Base-by-base conservation (phyloP, 2,329 filamentous ascomycete genomes). In the Trichoderma atrobrunneum region DNA sequence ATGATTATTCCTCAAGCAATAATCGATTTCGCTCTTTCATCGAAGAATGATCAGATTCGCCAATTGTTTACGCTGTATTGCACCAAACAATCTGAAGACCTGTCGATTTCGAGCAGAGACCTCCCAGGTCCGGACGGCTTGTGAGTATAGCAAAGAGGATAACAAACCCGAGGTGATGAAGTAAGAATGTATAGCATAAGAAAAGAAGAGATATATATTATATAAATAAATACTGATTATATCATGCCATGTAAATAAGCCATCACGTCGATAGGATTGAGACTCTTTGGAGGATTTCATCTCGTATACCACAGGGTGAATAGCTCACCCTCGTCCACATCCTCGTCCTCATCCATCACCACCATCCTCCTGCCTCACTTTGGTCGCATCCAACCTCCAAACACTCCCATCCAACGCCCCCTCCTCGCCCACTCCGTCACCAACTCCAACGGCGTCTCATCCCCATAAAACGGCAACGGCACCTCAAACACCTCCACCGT, bases 371-470 rank as follows among this genome's bases (percentile, higher is more conserved):
- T 48, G 39, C 36, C 21, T 51, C 16, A 74, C 70, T n/a, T 72
- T 59, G 14, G 43, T 2, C 78, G 78, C 66, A 77, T 62, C 79
- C 80, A 82, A 34, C 36, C 77, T 73, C 82, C 81, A 84, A 14
- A 84, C 72, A 54, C 77, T 81, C n/a, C 84, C 84, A 51, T 80
- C 77, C 72, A 85, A 73, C 5, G 83, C 82, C 26, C 79, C 12
- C 79, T 78, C 73, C 78, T 82, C n/a, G 84, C 80, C 80, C 82
- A 85, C 4, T 78, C 73, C 70, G 82, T 81, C 69, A 85, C 84
- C 7, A 69, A 28, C 57, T 61, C 28, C n/a, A 51, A 21, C 34
- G 57, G 66, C 56, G 77, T 77, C 74, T 83, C 82, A 70, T 84
- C 82, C 5, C 80, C 80, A 60, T 82, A 82, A 72, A 81, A 83